Evolutionary conservation across 2,329 filamentous ascomycete genomes (phyloP).

Genomic region (Trichoderma afroharzianum): DNA sequence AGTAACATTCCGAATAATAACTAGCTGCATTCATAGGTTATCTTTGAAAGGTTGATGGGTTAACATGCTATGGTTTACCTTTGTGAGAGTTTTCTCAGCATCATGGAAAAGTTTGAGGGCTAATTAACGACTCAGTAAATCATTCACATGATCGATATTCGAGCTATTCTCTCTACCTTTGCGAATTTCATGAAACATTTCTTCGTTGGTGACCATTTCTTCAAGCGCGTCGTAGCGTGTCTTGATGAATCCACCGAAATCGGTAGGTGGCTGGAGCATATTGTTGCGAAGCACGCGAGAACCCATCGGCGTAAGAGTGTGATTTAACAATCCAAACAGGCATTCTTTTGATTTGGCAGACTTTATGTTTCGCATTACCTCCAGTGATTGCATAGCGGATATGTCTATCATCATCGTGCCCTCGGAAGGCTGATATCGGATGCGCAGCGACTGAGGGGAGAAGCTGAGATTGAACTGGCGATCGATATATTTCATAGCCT

Average conservation of each 20-base stretch:
- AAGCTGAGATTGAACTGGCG: constrained; percentile 65
- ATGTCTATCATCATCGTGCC: constrained; percentile 96
- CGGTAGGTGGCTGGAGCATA: constrained; percentile 83
- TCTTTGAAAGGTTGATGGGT: not conserved
- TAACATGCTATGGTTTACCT: constrained; percentile 44
- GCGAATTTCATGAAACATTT: constrained; percentile 76
- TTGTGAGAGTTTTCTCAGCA: constrained; percentile 74
- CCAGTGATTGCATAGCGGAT: constrained; percentile 79
- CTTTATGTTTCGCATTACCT: constrained; percentile 84
- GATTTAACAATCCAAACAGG: constrained; percentile 79
- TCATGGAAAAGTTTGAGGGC: constrained; percentile 73
- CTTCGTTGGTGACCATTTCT: constrained; percentile 76
- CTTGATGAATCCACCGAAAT: constrained; percentile 58
- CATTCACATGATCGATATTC: not conserved
- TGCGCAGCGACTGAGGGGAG: constrained; percentile 72
- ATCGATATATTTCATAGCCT: constrained; percentile 82
- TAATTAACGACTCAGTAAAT: constrained; percentile 27
- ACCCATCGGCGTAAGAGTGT: constrained; percentile 86
- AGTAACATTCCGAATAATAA: constrained; percentile 65
- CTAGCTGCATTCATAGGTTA: constrained; percentile 54
- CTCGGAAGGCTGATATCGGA: constrained; percentile 83
- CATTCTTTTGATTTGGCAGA: constrained; percentile 75
- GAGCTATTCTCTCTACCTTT: constrained; percentile 46
- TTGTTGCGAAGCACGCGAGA: constrained; percentile 77
- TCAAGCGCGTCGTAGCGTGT: constrained; percentile 78